Evolutionary conservation across 2,329 filamentous ascomycete genomes (phyloP).

Genomic region (Didymella pinodella): DNA sequence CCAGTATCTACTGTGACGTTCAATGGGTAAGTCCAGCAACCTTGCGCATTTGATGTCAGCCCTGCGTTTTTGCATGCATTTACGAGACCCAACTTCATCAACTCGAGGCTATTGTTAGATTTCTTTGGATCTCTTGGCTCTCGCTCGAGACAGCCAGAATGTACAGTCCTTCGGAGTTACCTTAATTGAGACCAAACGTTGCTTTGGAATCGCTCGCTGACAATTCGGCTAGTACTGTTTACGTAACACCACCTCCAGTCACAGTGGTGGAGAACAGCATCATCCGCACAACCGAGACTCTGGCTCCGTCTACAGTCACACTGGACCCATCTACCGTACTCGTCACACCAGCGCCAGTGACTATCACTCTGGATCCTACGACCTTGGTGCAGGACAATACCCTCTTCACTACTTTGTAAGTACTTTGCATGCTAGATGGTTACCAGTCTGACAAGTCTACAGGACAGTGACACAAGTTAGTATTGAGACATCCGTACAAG

Average conservation of each 20-base stretch:
- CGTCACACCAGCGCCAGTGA: slow-evolving; percentile 3
- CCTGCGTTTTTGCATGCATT: not conserved
- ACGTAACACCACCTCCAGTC: slow-evolving; percentile 10
- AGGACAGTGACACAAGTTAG: slow-evolving; percentile 10
- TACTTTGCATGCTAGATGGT: too few relatives aligned
- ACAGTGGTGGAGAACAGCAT: slow-evolving; percentile 9
- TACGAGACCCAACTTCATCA: not conserved
- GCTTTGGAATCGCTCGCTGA: not conserved
- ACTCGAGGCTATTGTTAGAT: not conserved
- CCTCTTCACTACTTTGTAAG: slow-evolving; percentile 8
- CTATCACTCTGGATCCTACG: slow-evolving; percentile 4
- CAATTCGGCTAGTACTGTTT: not conserved
- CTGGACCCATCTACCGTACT: slow-evolving; percentile 6
- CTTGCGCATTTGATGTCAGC: not conserved
- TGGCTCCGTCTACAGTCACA: slow-evolving; percentile 5
- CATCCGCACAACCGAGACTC: slow-evolving; percentile 12
- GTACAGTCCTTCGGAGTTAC: not conserved
- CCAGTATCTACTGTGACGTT: slow-evolving; percentile 8
- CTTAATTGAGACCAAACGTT: not conserved
- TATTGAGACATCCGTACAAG: slow-evolving; percentile 14
- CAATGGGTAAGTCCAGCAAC: not conserved
- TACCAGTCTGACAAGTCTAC: not conserved
- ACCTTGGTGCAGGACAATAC: slow-evolving; percentile 7
- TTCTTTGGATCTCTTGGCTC: not conserved
- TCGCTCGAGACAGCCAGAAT: not conserved